Conservation (phyloP, 2,329 filamentous ascomycete species). For the Plectosphaerella sp. region DNA sequence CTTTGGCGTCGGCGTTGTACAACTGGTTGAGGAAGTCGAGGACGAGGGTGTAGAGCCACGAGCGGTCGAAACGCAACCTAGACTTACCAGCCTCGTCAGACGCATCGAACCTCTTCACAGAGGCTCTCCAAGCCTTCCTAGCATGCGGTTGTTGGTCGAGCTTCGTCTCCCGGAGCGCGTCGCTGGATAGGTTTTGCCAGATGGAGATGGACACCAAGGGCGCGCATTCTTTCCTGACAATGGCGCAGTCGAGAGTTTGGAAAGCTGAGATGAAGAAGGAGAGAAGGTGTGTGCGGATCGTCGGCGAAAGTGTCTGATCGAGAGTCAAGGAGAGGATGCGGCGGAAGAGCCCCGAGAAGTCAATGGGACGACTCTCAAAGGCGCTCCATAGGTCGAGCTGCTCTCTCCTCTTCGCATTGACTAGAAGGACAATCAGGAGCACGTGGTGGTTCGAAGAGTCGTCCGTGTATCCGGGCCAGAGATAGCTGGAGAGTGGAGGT, state of each 20-base stretch:
- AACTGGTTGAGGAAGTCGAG: constrained; percentile 76
- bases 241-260: constrained; percentile 82
- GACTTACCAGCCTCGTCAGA: constrained; percentile 77
- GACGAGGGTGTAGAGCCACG: constrained; percentile 85
- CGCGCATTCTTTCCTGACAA: constrained; percentile 94
- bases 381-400: constrained; percentile 85
- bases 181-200: constrained; percentile 88
- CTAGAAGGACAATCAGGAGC: constrained; percentile 77
- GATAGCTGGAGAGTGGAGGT: constrained; percentile 52
- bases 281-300: constrained; percentile 76
- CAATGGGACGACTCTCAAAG: constrained; percentile 71
- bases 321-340: constrained; percentile 84
- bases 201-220: constrained; percentile 90
- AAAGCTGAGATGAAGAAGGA: constrained; percentile 89
- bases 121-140: constrained; percentile 86
- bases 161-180: constrained; percentile 66
- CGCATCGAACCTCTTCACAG: constrained; percentile 79
- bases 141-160: constrained; percentile 71
- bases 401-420: constrained; percentile 85
- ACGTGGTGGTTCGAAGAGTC: constrained; percentile 90
- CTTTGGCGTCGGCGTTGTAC: constrained; percentile 50
- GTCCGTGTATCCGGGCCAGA: constrained; percentile 91
- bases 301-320: constrained; percentile 60
- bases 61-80: constrained; percentile 81
- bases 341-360: constrained; percentile 86